phyloP scores from a whole-genome alignment of 2,329 filamentous ascomycete genomes.

The Chrysoporthe puriensis region DNA sequence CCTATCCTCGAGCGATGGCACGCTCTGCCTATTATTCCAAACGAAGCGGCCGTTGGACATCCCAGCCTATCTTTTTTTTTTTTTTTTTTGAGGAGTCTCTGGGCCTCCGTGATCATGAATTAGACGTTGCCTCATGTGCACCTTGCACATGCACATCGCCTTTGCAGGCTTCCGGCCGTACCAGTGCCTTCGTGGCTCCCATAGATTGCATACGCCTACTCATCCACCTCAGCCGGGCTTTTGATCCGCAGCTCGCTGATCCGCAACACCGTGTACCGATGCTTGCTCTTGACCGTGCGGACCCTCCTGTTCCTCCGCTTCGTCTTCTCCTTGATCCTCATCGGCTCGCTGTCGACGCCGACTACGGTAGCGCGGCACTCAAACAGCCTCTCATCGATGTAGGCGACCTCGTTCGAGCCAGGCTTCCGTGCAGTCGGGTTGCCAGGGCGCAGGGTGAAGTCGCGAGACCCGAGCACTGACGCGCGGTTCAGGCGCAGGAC shows the following conservation, averaged over 20 bases:
- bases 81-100: too few species aligned
- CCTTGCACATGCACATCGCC: background rate
- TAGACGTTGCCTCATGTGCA: background rate
- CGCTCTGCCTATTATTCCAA: too few species aligned
- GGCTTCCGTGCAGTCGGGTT: slow-evolving; percentile 56
- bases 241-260: slow-evolving; percentile 80
- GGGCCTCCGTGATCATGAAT: too few species aligned
- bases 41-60: too few species aligned
- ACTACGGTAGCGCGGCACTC: slow-evolving; percentile 84
- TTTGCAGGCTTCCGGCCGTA: background rate
- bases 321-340: slow-evolving; percentile 79
- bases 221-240: slow-evolving; percentile 45
- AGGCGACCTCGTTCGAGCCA: slow-evolving; percentile 68
- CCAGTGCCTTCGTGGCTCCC: background rate
- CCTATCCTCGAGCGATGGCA: background rate
- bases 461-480: slow-evolving; percentile 78
- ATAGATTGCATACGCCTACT: background rate
- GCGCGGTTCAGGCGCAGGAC: slow-evolving; percentile 87
- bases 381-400: slow-evolving; percentile 81
- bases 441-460: slow-evolving; percentile 70
- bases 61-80: too few species aligned
- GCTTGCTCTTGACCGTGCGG: slow-evolving; percentile 85
- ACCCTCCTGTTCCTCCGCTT: slow-evolving; percentile 76
- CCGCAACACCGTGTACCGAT: slow-evolving; percentile 82
- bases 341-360: slow-evolving; percentile 79